These are phyloP conservation scores for Clausena lansium DNA, from an alignment of 345 rosid genomes.

Conservation along the genomic window DNA sequence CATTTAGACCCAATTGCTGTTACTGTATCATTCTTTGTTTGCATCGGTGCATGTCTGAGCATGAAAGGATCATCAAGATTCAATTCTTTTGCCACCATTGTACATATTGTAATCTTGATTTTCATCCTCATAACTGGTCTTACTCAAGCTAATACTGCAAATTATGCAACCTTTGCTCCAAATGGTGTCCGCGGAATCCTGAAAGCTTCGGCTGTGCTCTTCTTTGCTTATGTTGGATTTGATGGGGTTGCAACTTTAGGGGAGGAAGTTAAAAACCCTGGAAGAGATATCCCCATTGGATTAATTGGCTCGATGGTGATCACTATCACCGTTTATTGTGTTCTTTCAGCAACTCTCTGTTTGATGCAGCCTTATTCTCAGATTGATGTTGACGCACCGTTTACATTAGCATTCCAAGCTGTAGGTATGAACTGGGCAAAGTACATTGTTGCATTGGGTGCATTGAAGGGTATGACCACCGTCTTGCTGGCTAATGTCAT, in stretches of 20 bases:
- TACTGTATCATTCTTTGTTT: conserved; percentile 19
- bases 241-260: conserved; percentile 63
- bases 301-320: conserved; percentile 59
- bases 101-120: conserved; percentile 41
- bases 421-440: conserved; percentile 62
- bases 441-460: conserved; percentile 62
- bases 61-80: conserved; percentile 55
- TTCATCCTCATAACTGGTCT: conserved; percentile 57
- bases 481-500: conserved; percentile 47
- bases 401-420: conserved; percentile 49
- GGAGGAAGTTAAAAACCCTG: conserved; percentile 66
- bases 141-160: conserved; percentile 34
- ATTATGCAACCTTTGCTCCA: conserved; percentile 45
- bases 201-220: conserved; percentile 51
- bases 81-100: conserved; percentile 53
- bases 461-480: conserved; percentile 68
- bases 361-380: conserved; percentile 51
- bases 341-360: conserved; percentile 40
- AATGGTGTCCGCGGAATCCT: conserved; percentile 49
- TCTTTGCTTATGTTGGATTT: conserved; percentile 66
- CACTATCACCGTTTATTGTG: conserved; percentile 39
- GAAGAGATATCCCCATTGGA: conserved; percentile 61
- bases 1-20: conserved; percentile 65
- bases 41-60: conserved; percentile 42
- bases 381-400: conserved; percentile 58